Evolutionary conservation across 2,329 filamentous ascomycete species (phyloP).

Genomic region (Pestalotiopsis sp.): DNA sequence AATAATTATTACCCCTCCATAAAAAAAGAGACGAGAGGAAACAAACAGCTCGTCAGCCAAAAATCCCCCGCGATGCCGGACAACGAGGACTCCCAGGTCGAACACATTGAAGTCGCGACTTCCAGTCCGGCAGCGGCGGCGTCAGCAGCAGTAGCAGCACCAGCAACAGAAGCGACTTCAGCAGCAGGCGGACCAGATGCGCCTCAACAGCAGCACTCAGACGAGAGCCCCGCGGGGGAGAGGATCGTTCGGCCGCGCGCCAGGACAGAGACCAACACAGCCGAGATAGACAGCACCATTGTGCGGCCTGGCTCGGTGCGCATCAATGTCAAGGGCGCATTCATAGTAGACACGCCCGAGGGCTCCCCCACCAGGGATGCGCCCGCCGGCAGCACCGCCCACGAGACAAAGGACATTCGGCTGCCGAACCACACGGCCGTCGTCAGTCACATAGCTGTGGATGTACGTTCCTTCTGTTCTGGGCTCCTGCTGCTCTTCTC

Average conservation of each 20-base stretch:
- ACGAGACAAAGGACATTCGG: conserved; percentile 91
- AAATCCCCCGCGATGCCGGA: conserved; percentile 10
- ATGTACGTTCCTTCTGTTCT: conserved; percentile 57
- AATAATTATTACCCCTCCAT: conserved; percentile 7
- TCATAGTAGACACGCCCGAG: conserved; percentile 86
- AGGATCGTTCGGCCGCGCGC: conserved; percentile 25
- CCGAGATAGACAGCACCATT: conserved; percentile 64
- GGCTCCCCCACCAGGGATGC: conserved; percentile 52
- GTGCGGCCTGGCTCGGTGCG: conserved; percentile 72
- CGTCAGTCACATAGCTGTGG: conserved; percentile 95
- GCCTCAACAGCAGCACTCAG: neutral
- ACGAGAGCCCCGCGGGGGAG: neutral
- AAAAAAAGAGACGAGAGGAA: neutral
- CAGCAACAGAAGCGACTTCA: neutral
- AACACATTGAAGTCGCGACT: conserved; percentile 13
- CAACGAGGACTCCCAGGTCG: conserved; percentile 24
- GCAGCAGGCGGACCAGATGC: neutral
- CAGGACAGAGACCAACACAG: conserved; percentile 49
- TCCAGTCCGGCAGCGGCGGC: neutral
- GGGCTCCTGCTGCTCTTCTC: neutral
- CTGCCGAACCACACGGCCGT: conserved; percentile 93
- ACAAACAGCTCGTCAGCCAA: neutral
- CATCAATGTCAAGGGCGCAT: conserved; percentile 96
- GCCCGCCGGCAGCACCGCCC: conserved; percentile 41
- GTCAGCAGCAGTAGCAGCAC: neutral